phyloP scores from a whole-genome alignment of 106 monocot species.

The Acorus calamus region DNA sequence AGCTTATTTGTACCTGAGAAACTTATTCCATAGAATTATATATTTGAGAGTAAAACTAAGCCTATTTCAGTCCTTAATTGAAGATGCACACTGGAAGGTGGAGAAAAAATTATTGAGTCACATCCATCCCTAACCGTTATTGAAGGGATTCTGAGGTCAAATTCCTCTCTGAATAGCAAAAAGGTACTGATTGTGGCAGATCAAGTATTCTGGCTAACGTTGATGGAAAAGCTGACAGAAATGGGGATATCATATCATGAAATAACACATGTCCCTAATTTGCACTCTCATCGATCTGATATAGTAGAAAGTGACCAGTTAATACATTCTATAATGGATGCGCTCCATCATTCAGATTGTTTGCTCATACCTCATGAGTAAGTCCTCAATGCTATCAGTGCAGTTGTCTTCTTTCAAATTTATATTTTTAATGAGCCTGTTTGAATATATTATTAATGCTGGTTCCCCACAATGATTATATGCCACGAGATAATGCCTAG shows the following conservation, averaged over 20 bases:
- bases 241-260: slow-evolving; percentile 29
- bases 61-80: slow-evolving; percentile 31
- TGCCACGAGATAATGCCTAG: too few species aligned
- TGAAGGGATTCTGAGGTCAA: slow-evolving; percentile 38
- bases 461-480: too few species aligned
- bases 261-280: slow-evolving; percentile 1
- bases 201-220: slow-evolving; percentile 42
- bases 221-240: slow-evolving; percentile 36
- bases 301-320: slow-evolving; percentile 7
- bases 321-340: slow-evolving; percentile 19
- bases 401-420: too few species aligned
- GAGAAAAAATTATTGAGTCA: slow-evolving; percentile 33
- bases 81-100: slow-evolving; percentile 27
- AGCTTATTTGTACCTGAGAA: slow-evolving; percentile 28
- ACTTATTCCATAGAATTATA: slow-evolving; percentile 20
- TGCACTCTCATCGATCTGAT: slow-evolving; percentile 8
- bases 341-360: slow-evolving; percentile 30
- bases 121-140: slow-evolving; percentile 51
- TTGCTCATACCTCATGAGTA: slow-evolving; percentile 51
- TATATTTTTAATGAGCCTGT: too few species aligned
- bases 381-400: slow-evolving; percentile 7
- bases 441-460: too few species aligned
- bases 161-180: slow-evolving; percentile 11
- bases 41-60: slow-evolving; percentile 21
- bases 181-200: slow-evolving; percentile 52